Percentiles rank a stretch among this genome's conserved stretches.
phyloP scores from a whole-genome alignment of 305 asterid genomes.

The Fraxinus paxiana region DNA sequence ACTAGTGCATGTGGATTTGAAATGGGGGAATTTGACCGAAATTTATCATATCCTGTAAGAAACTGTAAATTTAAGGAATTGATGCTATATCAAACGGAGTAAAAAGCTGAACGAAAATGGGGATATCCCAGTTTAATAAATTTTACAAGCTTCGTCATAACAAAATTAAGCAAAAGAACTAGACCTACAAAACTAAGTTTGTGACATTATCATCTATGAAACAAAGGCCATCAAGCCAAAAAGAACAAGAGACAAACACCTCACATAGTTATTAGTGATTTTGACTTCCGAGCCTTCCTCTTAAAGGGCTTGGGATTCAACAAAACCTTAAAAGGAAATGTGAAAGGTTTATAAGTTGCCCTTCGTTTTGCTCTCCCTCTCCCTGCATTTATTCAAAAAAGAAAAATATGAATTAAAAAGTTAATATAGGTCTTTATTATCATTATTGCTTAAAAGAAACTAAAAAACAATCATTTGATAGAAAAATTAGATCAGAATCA shows the following conservation, averaged over 20 bases:
- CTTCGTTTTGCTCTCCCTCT: slow-evolving; percentile 41
- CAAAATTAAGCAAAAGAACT: slow-evolving; percentile 5
- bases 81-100: neutral
- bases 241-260: slow-evolving; percentile 16
- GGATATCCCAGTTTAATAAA: slow-evolving; percentile 10
- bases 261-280: slow-evolving; percentile 30
- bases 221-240: slow-evolving; percentile 13
- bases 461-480: neutral
- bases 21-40: neutral
- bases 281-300: slow-evolving; percentile 52
- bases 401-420: slow-evolving; percentile 13
- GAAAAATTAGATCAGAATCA: slow-evolving; percentile 1
- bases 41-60: neutral
- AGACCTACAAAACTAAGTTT: slow-evolving; percentile 8
- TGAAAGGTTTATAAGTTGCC: slow-evolving; percentile 34
- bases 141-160: slow-evolving; percentile 12
- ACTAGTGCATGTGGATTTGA: neutral
- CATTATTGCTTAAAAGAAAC: neutral
- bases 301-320: slow-evolving; percentile 43
- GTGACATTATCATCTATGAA: slow-evolving; percentile 15
- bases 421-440: neutral
- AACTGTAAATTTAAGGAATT: neutral
- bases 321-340: slow-evolving; percentile 56
- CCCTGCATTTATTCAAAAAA: slow-evolving; percentile 43
- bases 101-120: neutral